Base-by-base conservation (phyloP, 192 early-diverging fungal species). In the Haplosporangium gracile region DNA sequence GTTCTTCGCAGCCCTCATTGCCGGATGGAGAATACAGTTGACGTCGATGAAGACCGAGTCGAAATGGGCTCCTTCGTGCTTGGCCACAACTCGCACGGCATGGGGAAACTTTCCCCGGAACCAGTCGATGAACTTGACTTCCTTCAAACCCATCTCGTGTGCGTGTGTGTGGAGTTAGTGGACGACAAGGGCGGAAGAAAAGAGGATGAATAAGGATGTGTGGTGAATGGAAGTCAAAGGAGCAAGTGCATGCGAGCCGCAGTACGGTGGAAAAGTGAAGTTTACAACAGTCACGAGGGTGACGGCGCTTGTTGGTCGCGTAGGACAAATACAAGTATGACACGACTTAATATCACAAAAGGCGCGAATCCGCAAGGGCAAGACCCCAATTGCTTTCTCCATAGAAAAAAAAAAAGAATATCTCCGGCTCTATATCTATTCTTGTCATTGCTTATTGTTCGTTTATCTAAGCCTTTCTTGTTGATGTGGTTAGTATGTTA, bases 41-140 rank as follows among this genome's bases (percentile, higher is more conserved):
- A 88, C 38, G 40, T 88, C 87, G 75, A 88, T 80, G 53, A 82
- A 88, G 43, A 88, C 87, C 38, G 87, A 80, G 82, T 88, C 87
- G 49, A 88, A 88, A 34, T 76, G 60, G 18, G 78, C 74, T 1
- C 77, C 72, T 45, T 88, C 72, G 29, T 60, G 16, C 32, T 40
- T 40, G 9, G 39, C 70, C 8, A 88, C 40, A 20, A 57, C 70
- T 0, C 57, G 63, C 18, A 45, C 42, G 7, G 82, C 72, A 32
- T 29, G 10, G 0, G 82, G 82, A 71, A 88, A 88, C 51, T 79
- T 75, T 29, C n/a, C 39, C 60, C 71, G 42, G 43, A 88, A 80
- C 87, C 87, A 88, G 68, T 88, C 87, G 49, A 83, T 78, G 78
- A 88, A 88, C 36, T 68, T 72, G 32, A 83, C 78, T 77, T 88